Evolutionary conservation across 805 yeast species (phyloP).

Genomic region (Ogataea naganishii): DNA sequence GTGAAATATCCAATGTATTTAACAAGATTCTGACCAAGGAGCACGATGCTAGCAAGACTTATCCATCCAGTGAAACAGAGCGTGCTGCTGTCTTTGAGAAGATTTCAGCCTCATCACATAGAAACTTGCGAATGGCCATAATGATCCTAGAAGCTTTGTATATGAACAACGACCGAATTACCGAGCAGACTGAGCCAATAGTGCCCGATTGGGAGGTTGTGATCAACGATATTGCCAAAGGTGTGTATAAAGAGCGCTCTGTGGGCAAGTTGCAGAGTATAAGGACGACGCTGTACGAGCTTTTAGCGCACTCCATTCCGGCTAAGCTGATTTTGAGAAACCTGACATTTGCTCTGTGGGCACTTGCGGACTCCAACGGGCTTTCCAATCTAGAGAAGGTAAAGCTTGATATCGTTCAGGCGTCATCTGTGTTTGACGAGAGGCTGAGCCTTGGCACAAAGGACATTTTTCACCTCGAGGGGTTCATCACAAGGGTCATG

Average conservation of each 20-base stretch:
- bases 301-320: slow-evolving; percentile 90
- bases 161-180: slow-evolving; percentile 54
- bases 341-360: slow-evolving; percentile 29
- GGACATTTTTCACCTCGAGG: slow-evolving; percentile 91
- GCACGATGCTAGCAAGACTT: slow-evolving; percentile 20
- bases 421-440: slow-evolving; percentile 71
- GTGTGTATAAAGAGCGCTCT: slow-evolving; percentile 51
- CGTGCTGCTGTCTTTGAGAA: slow-evolving; percentile 29
- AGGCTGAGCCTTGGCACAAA: slow-evolving; percentile 79
- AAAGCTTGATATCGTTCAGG: slow-evolving; percentile 41
- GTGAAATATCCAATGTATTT: slow-evolving; percentile 53
- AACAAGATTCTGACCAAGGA: slow-evolving; percentile 51
- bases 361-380: slow-evolving; percentile 9
- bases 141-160: slow-evolving; percentile 76
- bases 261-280: slow-evolving; percentile 54
- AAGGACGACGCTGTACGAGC: slow-evolving; percentile 68
- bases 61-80: slow-evolving; percentile 27
- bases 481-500: slow-evolving; percentile 86
- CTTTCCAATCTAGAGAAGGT: slow-evolving; percentile 16
- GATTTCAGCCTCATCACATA: slow-evolving; percentile 47
- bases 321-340: slow-evolving; percentile 70
- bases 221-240: slow-evolving; percentile 52
- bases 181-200: slow-evolving; percentile 40
- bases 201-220: slow-evolving; percentile 90
- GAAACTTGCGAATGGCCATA: slow-evolving; percentile 73